Conservation (phyloP, 2,329 filamentous ascomycete species). For the Aspergillus niger region DNA sequence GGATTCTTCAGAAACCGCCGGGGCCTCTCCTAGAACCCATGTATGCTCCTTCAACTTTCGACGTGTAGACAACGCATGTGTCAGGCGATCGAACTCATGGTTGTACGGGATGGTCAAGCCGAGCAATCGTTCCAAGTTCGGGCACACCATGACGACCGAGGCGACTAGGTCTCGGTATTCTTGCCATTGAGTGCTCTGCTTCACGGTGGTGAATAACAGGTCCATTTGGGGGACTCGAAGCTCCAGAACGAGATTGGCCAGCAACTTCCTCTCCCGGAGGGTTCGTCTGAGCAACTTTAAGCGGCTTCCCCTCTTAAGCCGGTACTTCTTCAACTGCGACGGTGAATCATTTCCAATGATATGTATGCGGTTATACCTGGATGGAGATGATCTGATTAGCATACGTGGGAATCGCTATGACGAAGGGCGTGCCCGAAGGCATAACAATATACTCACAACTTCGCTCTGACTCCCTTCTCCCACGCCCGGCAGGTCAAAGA, state of each 20-base stretch:
- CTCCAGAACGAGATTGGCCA: conserved; percentile 57
- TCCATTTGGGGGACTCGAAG: conserved; percentile 56
- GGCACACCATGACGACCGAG: conserved; percentile 61
- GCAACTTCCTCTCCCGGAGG: conserved; percentile 52
- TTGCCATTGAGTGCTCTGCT: conserved; percentile 45
- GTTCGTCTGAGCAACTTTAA: conserved; percentile 58
- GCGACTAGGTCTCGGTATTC: conserved; percentile 56
- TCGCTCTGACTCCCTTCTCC: conserved; percentile 54
- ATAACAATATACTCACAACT: conserved; percentile 47
- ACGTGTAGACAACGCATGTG: conserved; percentile 58
- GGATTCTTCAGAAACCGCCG: conserved; percentile 42
- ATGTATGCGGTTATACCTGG: conserved; percentile 53
- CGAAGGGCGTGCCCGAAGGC: too few relatives aligned
- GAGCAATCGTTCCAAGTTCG: conserved; percentile 57
- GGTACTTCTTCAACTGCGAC: conserved; percentile 50
- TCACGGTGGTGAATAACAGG: conserved; percentile 41
- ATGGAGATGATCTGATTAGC: conserved; percentile 12
- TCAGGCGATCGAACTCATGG: conserved; percentile 57
- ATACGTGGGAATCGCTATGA: not conserved
- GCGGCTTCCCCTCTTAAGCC: conserved; percentile 52
- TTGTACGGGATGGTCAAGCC: conserved; percentile 57
- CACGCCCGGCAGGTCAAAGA: conserved; percentile 59
- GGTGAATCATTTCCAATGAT: conserved; percentile 52
- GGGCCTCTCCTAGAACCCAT: conserved; percentile 56
- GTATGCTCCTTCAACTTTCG: conserved; percentile 56